A percentile compares a stretch with the other conserved stretches of the same genome.
phyloP scores from a whole-genome alignment of 164 flowering plant species.

The Houttuynia cordata region DNA sequence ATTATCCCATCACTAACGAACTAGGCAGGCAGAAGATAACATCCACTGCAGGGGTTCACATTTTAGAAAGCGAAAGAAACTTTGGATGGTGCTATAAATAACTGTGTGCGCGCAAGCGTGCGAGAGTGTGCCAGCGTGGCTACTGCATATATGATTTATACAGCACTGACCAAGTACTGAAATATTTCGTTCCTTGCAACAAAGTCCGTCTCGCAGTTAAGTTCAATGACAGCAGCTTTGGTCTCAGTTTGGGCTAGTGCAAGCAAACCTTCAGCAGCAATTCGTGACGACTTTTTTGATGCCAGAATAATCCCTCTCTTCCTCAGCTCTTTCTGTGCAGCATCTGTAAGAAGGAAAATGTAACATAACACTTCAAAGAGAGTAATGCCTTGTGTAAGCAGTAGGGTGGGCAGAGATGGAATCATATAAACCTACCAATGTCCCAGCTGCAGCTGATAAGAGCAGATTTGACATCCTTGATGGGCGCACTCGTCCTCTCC shows the following conservation, averaged over 20 bases:
- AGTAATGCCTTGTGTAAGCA: background rate
- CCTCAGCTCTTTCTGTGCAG: slow-evolving; percentile 82
- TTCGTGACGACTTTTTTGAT: slow-evolving; percentile 68
- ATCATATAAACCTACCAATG: slow-evolving; percentile 31
- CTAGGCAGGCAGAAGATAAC: no score
- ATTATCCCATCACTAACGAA: no score
- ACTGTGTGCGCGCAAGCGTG: no score
- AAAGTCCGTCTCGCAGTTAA: slow-evolving; percentile 96
- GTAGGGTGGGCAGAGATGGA: background rate
- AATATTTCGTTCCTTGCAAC: slow-evolving; percentile 95
- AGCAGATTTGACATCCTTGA: slow-evolving; percentile 80
- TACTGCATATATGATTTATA: no score
- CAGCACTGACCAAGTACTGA: slow-evolving; percentile 51
- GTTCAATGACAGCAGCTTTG: slow-evolving; percentile 71
- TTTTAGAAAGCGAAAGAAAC: no score
- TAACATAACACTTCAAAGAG: background rate
- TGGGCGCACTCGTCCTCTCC: slow-evolving; percentile 89
- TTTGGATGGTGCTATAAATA: no score
- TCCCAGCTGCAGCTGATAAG: slow-evolving; percentile 75
- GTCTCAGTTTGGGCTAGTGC: slow-evolving; percentile 58
- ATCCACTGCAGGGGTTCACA: no score
- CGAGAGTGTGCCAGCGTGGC: no score
- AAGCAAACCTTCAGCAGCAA: slow-evolving; percentile 85
- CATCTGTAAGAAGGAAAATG: slow-evolving; percentile 37
- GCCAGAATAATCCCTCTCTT: slow-evolving; percentile 77